Base-by-base conservation (phyloP, 1,284 basidiomycete genomes). In the Termitomyces sp. region DNA sequence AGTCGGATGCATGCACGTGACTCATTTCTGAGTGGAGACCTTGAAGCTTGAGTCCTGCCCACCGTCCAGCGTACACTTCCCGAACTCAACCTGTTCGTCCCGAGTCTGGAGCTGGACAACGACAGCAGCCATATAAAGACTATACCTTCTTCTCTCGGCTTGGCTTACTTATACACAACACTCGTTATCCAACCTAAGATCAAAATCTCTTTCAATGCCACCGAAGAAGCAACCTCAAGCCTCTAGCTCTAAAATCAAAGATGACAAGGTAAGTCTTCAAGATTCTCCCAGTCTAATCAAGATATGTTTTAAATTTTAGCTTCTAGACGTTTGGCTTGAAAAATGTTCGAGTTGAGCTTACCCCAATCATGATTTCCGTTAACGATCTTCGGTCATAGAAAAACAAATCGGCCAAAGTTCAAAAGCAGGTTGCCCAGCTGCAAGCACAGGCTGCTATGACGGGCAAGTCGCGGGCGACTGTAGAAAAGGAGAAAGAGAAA, bases 331-430 rank as follows among this genome's bases (percentile, higher is more conserved):
- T 94, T 69, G 91, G 91, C 54, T 76, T 93, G 81, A 93, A 93
- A 78, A 94, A 93, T 73, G 86, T 88, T 60, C 53, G 81, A 69
- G 45, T 52, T 18, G n/a, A 18, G 31, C 18, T 24, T 18, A 18
- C 33, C 37, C 57, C 21, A 44, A 47, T 42, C 21, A 39, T 43
- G 49, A 64, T 57, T 55, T 10, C 19, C 44, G 2, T 52, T 45
- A 45, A 60, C 56, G 34, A 57, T 56, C 46, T 47, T 31, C 21
- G 37, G 49, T 26, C 31, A 52, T 67, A 90, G 86, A 95, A 96
- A 90, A 95, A 94, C 68, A 94, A 94, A 77, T 94, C 91, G 11
- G 76, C 89, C 60, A 97, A 91, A 72, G 95, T 93, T 26, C 91
- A 98, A 75, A 86, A 89, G 66, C 80, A 90, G 59, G 86, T 97